Evolutionary conservation across 2,329 filamentous ascomycete species (phyloP).

Genomic region (Metarhizium sp.): DNA sequence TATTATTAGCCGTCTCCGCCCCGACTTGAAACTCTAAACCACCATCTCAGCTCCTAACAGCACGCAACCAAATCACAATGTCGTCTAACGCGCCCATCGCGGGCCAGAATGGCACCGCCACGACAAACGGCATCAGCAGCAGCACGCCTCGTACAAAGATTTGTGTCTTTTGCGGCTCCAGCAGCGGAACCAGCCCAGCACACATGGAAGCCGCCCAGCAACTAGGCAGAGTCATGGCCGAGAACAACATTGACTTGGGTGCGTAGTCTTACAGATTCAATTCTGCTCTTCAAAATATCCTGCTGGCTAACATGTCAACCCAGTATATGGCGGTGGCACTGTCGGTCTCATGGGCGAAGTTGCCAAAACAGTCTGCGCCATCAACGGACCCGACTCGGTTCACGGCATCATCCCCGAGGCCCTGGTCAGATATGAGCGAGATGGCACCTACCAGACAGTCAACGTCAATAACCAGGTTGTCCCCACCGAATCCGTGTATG

Average conservation of each 20-base stretch:
- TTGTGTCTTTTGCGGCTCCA: conserved; percentile 91
- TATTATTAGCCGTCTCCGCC: too few relatives aligned
- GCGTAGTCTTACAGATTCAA: conserved; percentile 13
- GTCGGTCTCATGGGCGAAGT: conserved; percentile 93
- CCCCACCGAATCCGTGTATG: conserved; percentile 60
- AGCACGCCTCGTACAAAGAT: conserved; percentile 50
- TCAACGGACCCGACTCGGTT: conserved; percentile 71
- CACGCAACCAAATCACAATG: conserved; percentile 2
- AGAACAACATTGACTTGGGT: conserved; percentile 68
- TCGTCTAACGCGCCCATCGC: conserved; percentile 7
- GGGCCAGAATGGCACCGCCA: conserved; percentile 14
- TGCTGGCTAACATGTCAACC: neutral
- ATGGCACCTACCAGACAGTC: conserved; percentile 41
- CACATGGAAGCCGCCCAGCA: conserved; percentile 71
- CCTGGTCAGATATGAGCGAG: conserved; percentile 69
- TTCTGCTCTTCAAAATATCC: neutral
- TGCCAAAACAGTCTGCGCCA: conserved; percentile 72
- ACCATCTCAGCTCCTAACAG: neutral
- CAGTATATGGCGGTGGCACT: conserved; percentile 91
- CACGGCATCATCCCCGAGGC: conserved; percentile 91
- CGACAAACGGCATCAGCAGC: conserved; percentile 11
- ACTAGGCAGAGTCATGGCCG: conserved; percentile 65
- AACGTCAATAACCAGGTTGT: conserved; percentile 43
- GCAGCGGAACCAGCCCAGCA: conserved; percentile 58
- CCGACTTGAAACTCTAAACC: too few relatives aligned